Evolutionary conservation across 2,329 filamentous ascomycete species (phyloP).

Genomic region (Monilinia fructicola): DNA sequence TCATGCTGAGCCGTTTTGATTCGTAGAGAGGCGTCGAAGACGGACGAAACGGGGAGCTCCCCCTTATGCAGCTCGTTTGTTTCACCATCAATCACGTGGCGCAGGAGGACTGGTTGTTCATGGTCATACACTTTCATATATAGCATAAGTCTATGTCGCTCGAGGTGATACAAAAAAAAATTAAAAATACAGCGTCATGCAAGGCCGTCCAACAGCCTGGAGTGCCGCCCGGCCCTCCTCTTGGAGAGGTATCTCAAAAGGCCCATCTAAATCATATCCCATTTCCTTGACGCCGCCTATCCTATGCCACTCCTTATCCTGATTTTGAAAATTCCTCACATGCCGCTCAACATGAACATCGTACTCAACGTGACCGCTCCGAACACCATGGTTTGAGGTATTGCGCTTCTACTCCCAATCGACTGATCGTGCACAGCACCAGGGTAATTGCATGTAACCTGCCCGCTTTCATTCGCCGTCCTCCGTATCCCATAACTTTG

Average conservation of each 20-base stretch:
- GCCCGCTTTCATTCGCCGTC: slow-evolving; percentile 33
- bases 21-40: not conserved
- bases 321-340: slow-evolving; percentile 19
- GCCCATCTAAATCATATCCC: slow-evolving; percentile 23
- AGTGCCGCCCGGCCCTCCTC: slow-evolving; percentile 17
- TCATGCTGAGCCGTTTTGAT: not conserved
- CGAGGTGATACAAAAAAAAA: slow-evolving; percentile 24
- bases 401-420: slow-evolving; percentile 56
- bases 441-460: slow-evolving; percentile 58
- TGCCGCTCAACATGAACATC: slow-evolving; percentile 31
- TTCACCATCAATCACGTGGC: slow-evolving; percentile 10
- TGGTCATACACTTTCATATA: slow-evolving; percentile 19
- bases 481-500: slow-evolving; percentile 48
- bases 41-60: not conserved
- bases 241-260: slow-evolving; percentile 20
- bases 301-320: slow-evolving; percentile 23
- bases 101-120: not conserved
- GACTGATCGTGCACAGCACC: slow-evolving; percentile 56
- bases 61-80: slow-evolving; percentile 9
- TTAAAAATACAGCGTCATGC: slow-evolving; percentile 18
- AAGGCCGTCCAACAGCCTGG: slow-evolving; percentile 9
- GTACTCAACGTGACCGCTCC: slow-evolving; percentile 27
- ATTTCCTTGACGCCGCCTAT: slow-evolving; percentile 33
- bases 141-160: slow-evolving; percentile 22
- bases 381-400: slow-evolving; percentile 25